Conservation (phyloP, 495 filamentous ascomycete species). For the Physcia stellaris region DNA sequence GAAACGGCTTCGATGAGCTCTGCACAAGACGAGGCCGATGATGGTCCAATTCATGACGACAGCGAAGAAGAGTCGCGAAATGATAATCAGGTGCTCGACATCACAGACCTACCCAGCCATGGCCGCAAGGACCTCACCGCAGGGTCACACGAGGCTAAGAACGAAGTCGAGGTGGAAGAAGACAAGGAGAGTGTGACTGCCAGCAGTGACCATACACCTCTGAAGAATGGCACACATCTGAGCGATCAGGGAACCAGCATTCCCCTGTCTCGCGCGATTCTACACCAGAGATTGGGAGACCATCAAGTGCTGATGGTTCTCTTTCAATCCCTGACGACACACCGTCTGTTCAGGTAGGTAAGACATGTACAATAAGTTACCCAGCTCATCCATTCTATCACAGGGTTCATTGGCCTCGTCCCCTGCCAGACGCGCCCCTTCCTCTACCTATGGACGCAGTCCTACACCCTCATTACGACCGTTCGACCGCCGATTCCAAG, state of each 20-base stretch:
- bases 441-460: conserved; percentile 32
- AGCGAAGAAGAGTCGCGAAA: conserved; percentile 13
- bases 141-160: neutral
- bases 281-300: conserved; percentile 8
- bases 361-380: conserved; percentile 1
- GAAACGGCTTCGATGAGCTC: conserved; percentile 18
- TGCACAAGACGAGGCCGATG: conserved; percentile 18
- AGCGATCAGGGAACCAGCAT: neutral
- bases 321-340: conserved; percentile 76
- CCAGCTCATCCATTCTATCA: conserved; percentile 9
- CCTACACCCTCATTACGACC: conserved; percentile 77
- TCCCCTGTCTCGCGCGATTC: neutral
- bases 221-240: neutral
- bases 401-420: conserved; percentile 78
- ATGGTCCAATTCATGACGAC: conserved; percentile 8
- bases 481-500: conserved; percentile 89
- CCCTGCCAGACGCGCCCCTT: conserved; percentile 47
- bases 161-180: conserved; percentile 4
- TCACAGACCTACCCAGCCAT: neutral
- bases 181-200: conserved; percentile 4
- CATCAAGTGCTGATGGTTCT: conserved; percentile 32
- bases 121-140: neutral
- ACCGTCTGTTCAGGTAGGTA: conserved; percentile 68
- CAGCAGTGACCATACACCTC: neutral
- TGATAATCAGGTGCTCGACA: neutral